These are phyloP conservation scores for Gaertneriomyces sp. DNA, from an alignment of 192 early-diverging fungal genomes.

Conservation along the genomic window DNA sequence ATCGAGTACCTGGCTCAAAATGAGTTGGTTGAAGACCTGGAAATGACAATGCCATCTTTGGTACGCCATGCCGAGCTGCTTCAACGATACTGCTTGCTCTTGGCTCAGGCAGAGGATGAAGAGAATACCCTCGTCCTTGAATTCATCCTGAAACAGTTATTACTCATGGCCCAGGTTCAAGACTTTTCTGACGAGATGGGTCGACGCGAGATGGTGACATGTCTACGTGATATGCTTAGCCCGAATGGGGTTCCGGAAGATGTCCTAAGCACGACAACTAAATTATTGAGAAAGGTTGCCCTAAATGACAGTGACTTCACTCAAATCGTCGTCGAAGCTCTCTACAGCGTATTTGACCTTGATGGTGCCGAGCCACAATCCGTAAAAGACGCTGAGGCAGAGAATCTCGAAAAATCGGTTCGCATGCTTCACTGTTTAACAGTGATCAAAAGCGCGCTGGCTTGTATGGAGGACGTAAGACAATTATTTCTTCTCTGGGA, in stretches of 20 bases:
- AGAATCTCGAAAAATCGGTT: slow-evolving; percentile 12
- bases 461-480: slow-evolving; percentile 22
- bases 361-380: slow-evolving; percentile 8
- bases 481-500: background rate
- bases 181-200: slow-evolving; percentile 91
- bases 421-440: slow-evolving; percentile 25
- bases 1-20: slow-evolving; percentile 15
- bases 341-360: slow-evolving; percentile 23
- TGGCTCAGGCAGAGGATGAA: slow-evolving; percentile 48
- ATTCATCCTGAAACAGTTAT: slow-evolving; percentile 69
- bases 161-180: slow-evolving; percentile 69
- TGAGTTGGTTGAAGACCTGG: slow-evolving; percentile 28
- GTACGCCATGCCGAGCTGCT: slow-evolving; percentile 16
- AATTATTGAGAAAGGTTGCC: slow-evolving; percentile 71
- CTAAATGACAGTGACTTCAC: slow-evolving; percentile 84
- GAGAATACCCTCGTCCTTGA: slow-evolving; percentile 49
- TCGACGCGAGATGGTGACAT: slow-evolving; percentile 70
- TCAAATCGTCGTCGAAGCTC: slow-evolving; percentile 28
- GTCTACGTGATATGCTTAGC: slow-evolving; percentile 78
- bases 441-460: slow-evolving; percentile 23
- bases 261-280: slow-evolving; percentile 71
- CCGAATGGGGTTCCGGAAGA: slow-evolving; percentile 71
- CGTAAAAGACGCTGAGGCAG: background rate
- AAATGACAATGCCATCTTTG: slow-evolving; percentile 16
- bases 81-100: slow-evolving; percentile 42